Evolutionary conservation across 164 flowering plant species (phyloP).

Genomic region (Annona cherimola): DNA sequence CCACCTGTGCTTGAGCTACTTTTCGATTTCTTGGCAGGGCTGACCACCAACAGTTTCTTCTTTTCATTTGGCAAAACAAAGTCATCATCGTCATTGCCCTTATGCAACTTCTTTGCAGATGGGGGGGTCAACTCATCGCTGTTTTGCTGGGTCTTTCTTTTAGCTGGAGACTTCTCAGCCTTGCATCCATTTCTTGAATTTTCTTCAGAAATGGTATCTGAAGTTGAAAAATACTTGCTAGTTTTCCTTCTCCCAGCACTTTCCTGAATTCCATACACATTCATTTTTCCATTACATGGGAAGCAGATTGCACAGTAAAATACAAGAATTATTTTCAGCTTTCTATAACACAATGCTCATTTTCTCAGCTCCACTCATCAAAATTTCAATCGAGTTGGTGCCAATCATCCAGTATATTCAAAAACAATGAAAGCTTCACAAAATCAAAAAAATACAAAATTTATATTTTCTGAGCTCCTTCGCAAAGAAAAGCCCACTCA

Average conservation of each 20-base stretch:
- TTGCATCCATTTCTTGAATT: conserved; percentile 46
- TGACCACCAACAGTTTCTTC: conserved; percentile 33
- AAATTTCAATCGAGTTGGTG: background rate
- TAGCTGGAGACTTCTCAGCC: conserved; percentile 36
- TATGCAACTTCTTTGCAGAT: conserved; percentile 45
- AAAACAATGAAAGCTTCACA: background rate
- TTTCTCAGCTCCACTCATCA: background rate
- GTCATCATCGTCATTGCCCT: conserved; percentile 58
- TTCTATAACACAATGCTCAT: background rate
- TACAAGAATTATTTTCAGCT: background rate
- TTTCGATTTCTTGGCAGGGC: conserved; percentile 72
- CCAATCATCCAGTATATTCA: background rate
- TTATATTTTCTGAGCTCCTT: too few relatives aligned
- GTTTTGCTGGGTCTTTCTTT: conserved; percentile 41
- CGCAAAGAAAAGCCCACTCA: background rate
- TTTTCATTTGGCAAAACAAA: conserved; percentile 39
- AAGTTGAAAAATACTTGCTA: conserved; percentile 70
- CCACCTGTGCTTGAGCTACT: conserved; percentile 49
- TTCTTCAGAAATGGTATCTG: conserved; percentile 18
- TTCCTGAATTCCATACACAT: conserved; percentile 50
- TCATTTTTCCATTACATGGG: background rate
- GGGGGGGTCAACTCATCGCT: conserved; percentile 35
- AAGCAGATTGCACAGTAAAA: background rate
- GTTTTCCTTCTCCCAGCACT: conserved; percentile 72
- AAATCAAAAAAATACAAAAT: background rate